Percentiles rank a stretch among this genome's conserved stretches.
These are phyloP conservation scores for Senna tora DNA, from an alignment of 306 rosid genomes.

Conservation along the genomic window DNA sequence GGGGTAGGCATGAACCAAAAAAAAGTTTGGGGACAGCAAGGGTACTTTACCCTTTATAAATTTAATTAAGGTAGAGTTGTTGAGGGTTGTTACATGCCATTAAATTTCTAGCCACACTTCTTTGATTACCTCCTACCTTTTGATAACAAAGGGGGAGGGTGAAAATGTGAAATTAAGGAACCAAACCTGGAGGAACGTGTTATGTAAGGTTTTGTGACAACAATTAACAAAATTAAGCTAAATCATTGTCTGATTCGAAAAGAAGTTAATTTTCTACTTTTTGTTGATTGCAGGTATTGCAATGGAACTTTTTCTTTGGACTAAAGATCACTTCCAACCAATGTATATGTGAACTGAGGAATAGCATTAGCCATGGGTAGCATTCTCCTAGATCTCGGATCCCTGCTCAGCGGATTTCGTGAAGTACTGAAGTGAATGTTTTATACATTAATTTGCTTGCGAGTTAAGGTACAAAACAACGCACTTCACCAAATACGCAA, in stretches of 20 bases:
- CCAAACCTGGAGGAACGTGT: neutral
- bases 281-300: constrained; percentile 71
- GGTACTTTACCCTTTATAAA: no score
- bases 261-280: constrained; percentile 14
- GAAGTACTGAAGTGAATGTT: no score
- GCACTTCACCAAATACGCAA: no score
- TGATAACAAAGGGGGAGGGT: neutral
- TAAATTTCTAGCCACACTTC: neutral
- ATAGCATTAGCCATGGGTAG: constrained; percentile 20
- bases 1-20: no score
- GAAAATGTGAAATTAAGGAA: constrained; percentile 1
- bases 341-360: neutral
- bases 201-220: neutral
- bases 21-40: no score
- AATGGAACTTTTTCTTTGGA: constrained; percentile 84
- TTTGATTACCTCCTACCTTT: neutral
- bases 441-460: no score
- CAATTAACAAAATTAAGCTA: neutral
- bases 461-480: no score
- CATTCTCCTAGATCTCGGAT: no score
- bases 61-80: neutral
- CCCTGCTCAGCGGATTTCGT: no score
- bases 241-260: constrained; percentile 8
- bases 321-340: constrained; percentile 36
- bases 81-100: neutral